Evolutionary conservation across 176 grass and related monocot genomes (phyloP).

Genomic region (Aegilops bicornis): DNA sequence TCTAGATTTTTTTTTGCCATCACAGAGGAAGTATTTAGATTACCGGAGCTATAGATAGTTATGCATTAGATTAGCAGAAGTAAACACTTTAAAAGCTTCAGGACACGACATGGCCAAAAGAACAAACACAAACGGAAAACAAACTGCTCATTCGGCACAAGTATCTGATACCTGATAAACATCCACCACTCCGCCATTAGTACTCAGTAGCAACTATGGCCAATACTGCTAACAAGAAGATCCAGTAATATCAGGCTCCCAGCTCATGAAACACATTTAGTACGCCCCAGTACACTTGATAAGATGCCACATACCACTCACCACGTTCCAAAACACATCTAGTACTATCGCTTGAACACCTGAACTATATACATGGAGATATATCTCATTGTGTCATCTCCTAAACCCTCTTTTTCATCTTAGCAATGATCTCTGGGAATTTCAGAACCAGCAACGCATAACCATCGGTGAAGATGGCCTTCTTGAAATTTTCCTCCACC

Average conservation of each 20-base stretch:
- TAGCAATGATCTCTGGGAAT: neutral
- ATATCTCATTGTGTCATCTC: neutral
- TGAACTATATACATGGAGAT: neutral
- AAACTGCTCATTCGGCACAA: too few species aligned
- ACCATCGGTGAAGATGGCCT: neutral
- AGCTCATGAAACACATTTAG: neutral
- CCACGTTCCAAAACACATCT: neutral
- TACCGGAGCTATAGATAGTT: too few species aligned
- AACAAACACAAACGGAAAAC: too few species aligned
- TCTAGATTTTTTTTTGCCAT: neutral
- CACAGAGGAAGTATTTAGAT: too few species aligned
- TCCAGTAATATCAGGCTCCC: neutral
- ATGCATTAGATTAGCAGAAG: too few species aligned
- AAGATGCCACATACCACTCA: neutral
- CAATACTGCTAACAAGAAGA: too few species aligned
- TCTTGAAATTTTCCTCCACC: neutral
- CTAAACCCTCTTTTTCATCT: neutral
- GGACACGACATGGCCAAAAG: too few species aligned
- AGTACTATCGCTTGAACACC: neutral
- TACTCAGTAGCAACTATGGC: too few species aligned
- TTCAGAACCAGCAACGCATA: neutral
- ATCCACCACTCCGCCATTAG: neutral
- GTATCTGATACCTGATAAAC: neutral
- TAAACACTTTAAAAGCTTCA: too few species aligned
- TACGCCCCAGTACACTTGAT: too few species aligned